Base-by-base conservation (phyloP, 1,284 basidiomycete genomes). In the Stygiomarasmius scandens region DNA sequence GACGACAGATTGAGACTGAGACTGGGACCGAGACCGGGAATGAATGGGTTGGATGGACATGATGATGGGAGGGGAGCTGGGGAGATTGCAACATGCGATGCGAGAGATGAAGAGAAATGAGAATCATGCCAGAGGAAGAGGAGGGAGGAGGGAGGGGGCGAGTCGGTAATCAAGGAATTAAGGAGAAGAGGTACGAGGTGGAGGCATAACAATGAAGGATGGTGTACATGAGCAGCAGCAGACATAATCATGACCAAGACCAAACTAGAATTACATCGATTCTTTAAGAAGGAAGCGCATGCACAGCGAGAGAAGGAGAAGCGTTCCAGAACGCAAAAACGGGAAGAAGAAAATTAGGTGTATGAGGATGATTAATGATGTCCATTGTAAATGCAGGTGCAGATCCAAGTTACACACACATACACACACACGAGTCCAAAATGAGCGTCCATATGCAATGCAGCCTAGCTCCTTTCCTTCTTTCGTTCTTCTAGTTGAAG, bases 401-500 rank as follows among this genome's bases (percentile, higher is more conserved):
- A 32, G 12, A 32, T 32, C 29, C 29, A 32, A 12, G 29, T 12
- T 32, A 32, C 29, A 32, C 5, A n/a, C n/a, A 38, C 47, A 49
- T 25, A 25, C 24, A 20, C 20, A 43, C 24, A 29, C 27, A 38
- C 43, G 19, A 34, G n/a, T 29, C 32, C 34, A 25, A 3, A 38
- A 27, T 44, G 10, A 32, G 11, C 25, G 16, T 29, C 14, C 27
- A 49, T 14, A 36, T 48, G 45, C 25, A 51, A 34, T 24, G 10
- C 22, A 11, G 8, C 24, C 12, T 20, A 12, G 25, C 20, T 2
- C 5, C 8, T 11, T 20, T 44, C 45, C 27, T 43, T 44, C 41
- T 41, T 47, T 51, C 48, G 27, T 55, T 57, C 53, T 9, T 75
- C 67, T 19, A 69, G 69, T 53, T 71, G 75, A 1, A 74, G 66